Conservation (phyloP, 768 basidiomycete species). For the Nevesoporus exiguus region DNA sequence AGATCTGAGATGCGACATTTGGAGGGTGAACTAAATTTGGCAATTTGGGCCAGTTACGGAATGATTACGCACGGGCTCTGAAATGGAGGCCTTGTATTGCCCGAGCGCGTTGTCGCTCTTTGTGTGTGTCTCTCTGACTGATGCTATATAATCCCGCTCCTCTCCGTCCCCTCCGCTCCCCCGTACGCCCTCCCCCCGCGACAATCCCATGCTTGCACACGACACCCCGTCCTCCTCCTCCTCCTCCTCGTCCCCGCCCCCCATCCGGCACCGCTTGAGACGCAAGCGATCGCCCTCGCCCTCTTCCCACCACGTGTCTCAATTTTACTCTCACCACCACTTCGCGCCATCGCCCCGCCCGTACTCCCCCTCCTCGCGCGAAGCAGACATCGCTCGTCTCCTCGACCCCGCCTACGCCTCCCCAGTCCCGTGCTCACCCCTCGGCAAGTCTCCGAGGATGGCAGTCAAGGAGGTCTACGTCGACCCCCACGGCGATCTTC, state of each 20-base stretch:
- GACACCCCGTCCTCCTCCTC: slow-evolving; percentile 23
- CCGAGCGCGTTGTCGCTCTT: slow-evolving; percentile 27
- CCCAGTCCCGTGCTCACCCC: slow-evolving; percentile 27
- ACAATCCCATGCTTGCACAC: slow-evolving; percentile 13
- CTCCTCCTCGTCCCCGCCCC: slow-evolving; percentile 14
- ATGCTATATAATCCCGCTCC: slow-evolving; percentile 31
- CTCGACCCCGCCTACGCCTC: slow-evolving; percentile 62
- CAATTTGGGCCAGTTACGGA: slow-evolving; percentile 20
- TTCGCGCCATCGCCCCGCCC: slow-evolving; percentile 17
- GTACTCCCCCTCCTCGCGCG: slow-evolving; percentile 38
- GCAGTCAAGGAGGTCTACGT: slow-evolving; percentile 43
- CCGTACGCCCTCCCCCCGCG: background rate
- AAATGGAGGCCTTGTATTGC: slow-evolving; percentile 22
- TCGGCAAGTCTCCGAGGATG: slow-evolving; percentile 13
- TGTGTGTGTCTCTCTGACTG: slow-evolving; percentile 26
- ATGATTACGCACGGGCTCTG: slow-evolving; percentile 30
- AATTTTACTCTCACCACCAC: slow-evolving; percentile 2
- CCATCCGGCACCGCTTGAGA: slow-evolving; percentile 22
- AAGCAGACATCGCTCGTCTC: slow-evolving; percentile 56
- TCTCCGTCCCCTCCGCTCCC: slow-evolving; percentile 13
- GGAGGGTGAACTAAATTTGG: slow-evolving; percentile 14
- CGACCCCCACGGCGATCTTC: slow-evolving; percentile 58
- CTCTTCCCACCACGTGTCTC: background rate
- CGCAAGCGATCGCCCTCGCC: slow-evolving; percentile 29
- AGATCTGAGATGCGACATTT: slow-evolving; percentile 29